Evolutionary conservation across 2,329 filamentous ascomycete genomes (phyloP), one percentile per base, ranked within the genome.

Genomic region (Xylaria sp.): DNA sequence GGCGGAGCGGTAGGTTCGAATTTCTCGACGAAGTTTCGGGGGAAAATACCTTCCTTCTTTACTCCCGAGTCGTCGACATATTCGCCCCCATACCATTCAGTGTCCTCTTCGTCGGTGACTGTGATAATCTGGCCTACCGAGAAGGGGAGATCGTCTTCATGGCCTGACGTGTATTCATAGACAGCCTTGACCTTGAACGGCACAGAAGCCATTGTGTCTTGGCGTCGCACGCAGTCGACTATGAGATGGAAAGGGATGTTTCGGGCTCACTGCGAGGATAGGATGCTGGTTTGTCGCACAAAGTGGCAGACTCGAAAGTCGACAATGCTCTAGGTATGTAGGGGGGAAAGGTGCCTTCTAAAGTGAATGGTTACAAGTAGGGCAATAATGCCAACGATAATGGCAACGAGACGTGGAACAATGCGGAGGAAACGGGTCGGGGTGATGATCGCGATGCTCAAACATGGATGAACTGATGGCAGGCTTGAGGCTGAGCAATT

Each of bases 81-180:
- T 78, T 95, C 90, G 69, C 95, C 94, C 67, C 86, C 87, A 76
- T 95, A 96, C 95, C 94, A 98, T 76, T 98, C 96, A 67, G 84
- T 89, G 75, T 97, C 95, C 75, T 98, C 95, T 77, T 92, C 88
- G 63, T 94, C 94, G 46, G 90, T 97, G 67, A 99, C 94, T 55
- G 91, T 95, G 75, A 99, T 96, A 78, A 98, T 86, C 80, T 97
- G 94, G 69, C 92, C 93, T 72, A 87, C 81, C 63, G 84, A 78
- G 77, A 99, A 99, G 75, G 87, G 91, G 70, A 99, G 89, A 79
- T 99, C 95, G 79, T 99, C 95, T 71, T 97, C 93, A 78, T 99
- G 94, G 66, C 87, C 86, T 70, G 95, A 98, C 75, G 85, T 83
- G 82, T 99, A 99, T 77, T 98, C 94, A 82, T 91, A 99, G 75